Conservation (phyloP, 164 flowering plant species). For the Vitis labrusca region DNA sequence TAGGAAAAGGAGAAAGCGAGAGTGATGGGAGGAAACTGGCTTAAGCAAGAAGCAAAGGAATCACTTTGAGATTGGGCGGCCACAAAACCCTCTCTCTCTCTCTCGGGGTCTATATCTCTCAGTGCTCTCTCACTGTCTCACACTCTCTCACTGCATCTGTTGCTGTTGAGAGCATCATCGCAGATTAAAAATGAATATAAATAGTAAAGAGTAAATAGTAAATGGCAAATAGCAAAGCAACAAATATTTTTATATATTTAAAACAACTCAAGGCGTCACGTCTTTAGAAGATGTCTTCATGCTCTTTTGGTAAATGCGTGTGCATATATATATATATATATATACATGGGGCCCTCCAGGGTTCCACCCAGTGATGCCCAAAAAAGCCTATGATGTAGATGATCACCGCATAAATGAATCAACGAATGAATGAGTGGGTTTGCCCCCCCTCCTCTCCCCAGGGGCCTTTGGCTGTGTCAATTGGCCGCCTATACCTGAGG, state of each 20-base stretch:
- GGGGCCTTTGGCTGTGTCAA: too few species aligned
- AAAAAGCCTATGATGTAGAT: neutral
- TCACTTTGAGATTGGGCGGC: constrained; percentile 37
- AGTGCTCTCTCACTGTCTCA: neutral
- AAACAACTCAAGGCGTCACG: constrained; percentile 12
- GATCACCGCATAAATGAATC: constrained; percentile 2
- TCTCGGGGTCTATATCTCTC: neutral
- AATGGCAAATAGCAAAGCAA: neutral
- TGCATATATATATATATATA: too few species aligned
- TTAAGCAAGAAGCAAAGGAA: constrained; percentile 43
- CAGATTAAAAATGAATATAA: neutral
- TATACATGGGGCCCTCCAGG: too few species aligned
- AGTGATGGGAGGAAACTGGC: constrained; percentile 30
- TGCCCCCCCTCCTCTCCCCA: too few species aligned
- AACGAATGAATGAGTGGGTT: too few species aligned
- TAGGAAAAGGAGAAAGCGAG: constrained; percentile 19
- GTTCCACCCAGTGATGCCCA: too few species aligned
- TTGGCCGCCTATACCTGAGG: too few species aligned
- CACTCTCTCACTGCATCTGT: too few species aligned
- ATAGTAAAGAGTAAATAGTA: constrained; percentile 5
- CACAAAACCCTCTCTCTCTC: constrained; percentile 11
- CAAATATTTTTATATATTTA: neutral
- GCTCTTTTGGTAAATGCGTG: neutral
- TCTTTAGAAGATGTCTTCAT: neutral
- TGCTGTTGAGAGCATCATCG: too few species aligned